Evolutionary conservation across 768 basidiomycete genomes (phyloP).

Genomic region (Sarcomyxa edulis): DNA sequence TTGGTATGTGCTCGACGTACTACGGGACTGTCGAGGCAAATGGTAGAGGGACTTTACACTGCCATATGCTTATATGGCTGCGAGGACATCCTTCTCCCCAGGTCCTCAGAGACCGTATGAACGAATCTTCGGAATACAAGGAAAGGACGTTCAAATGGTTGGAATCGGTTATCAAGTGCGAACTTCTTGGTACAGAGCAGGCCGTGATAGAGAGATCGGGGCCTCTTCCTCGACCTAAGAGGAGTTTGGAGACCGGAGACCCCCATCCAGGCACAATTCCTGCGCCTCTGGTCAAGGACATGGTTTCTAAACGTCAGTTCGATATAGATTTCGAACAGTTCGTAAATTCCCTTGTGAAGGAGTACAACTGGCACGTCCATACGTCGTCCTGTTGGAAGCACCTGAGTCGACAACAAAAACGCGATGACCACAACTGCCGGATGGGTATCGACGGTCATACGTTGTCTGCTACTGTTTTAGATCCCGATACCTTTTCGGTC

Average conservation of each 20-base stretch:
- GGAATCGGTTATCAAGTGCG: too few relatives aligned
- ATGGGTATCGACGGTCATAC: conserved; percentile 3
- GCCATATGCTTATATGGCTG: conserved; percentile 6
- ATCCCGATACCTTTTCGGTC: conserved; percentile 7
- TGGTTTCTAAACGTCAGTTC: too few relatives aligned
- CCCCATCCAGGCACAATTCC: too few relatives aligned
- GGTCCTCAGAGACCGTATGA: conserved; percentile 13
- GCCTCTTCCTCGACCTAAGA: too few relatives aligned
- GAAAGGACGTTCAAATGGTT: too few relatives aligned
- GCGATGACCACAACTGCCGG: not conserved
- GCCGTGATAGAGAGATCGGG: too few relatives aligned
- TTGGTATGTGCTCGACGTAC: conserved; percentile 2
- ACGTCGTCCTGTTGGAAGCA: conserved; percentile 11
- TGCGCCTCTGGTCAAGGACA: too few relatives aligned
- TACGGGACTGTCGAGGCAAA: conserved; percentile 17
- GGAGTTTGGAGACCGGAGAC: too few relatives aligned
- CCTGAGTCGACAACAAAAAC: conserved; percentile 2
- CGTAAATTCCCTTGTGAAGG: conserved; percentile 1
- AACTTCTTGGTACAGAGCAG: too few relatives aligned
- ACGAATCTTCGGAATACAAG: too few relatives aligned
- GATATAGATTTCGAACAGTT: conserved; percentile 6
- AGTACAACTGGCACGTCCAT: conserved; percentile 10
- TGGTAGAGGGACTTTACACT: conserved; percentile 5
- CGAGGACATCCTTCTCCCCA: conserved; percentile 7
- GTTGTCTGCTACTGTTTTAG: conserved; percentile 2